Evolutionary conservation across 2,329 filamentous ascomycete genomes (phyloP).

Genomic region (Emergomyces africanus): DNA sequence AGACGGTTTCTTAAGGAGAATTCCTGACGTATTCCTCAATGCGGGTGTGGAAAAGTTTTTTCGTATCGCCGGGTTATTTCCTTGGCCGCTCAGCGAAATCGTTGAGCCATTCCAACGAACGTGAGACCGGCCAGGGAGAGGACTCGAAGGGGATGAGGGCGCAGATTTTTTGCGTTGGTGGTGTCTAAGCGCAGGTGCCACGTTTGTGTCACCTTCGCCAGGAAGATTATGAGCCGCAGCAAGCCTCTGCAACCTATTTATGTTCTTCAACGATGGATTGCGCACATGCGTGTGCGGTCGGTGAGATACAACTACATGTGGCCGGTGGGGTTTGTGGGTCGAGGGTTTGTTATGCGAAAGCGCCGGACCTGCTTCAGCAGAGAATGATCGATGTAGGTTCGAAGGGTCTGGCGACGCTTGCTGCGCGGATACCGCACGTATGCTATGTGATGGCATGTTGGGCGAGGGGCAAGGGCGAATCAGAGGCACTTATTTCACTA

Average conservation of each 20-base stretch:
- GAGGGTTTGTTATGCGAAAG: slow-evolving; percentile 19
- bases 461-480: slow-evolving; percentile 1
- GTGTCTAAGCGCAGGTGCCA: slow-evolving; percentile 16
- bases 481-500: background rate
- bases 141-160: slow-evolving; percentile 32
- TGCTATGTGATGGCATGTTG: slow-evolving; percentile 9
- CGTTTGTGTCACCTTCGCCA: slow-evolving; percentile 14
- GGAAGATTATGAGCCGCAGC: slow-evolving; percentile 19
- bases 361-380: slow-evolving; percentile 7
- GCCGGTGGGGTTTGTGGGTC: slow-evolving; percentile 25
- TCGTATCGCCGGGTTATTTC: slow-evolving; percentile 27
- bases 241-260: slow-evolving; percentile 31
- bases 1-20: slow-evolving; percentile 28
- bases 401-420: slow-evolving; percentile 4
- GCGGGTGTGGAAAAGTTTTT: slow-evolving; percentile 34
- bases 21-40: slow-evolving; percentile 26
- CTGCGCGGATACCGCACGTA: slow-evolving; percentile 8
- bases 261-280: slow-evolving; percentile 33
- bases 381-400: slow-evolving; percentile 2
- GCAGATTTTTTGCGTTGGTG: slow-evolving; percentile 37
- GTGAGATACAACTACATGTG: slow-evolving; percentile 31
- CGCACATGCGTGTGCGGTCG: slow-evolving; percentile 28
- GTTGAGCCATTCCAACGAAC: slow-evolving; percentile 32
- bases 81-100: slow-evolving; percentile 21
- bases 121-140: slow-evolving; percentile 17